Percentiles rank a stretch among this genome's conserved stretches.
phyloP scores from a whole-genome alignment of 1,284 basidiomycete genomes.

The Volvariella surrecta region DNA sequence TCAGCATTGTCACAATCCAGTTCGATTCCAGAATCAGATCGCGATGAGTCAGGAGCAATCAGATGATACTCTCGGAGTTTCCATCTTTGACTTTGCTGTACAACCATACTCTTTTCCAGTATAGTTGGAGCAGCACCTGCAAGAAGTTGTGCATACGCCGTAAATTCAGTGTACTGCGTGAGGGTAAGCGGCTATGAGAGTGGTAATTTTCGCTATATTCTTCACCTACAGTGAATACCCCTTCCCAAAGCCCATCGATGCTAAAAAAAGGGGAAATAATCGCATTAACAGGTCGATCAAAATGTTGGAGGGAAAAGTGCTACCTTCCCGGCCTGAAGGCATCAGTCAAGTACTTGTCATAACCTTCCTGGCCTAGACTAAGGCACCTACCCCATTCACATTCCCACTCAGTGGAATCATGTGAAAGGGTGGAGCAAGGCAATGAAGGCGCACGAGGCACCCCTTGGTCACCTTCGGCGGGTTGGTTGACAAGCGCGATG shows the following conservation, averaged over 20 bases:
- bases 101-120: slow-evolving; percentile 48
- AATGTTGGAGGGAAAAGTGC: neutral
- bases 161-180: slow-evolving; percentile 65
- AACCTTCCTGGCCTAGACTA: slow-evolving; percentile 25
- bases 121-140: slow-evolving; percentile 49
- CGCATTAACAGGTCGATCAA: slow-evolving; percentile 2
- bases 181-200: neutral
- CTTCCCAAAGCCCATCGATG: slow-evolving; percentile 70
- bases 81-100: slow-evolving; percentile 71
- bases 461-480: slow-evolving; percentile 23
- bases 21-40: slow-evolving; percentile 23
- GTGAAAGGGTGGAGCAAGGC: slow-evolving; percentile 18
- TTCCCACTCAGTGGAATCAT: slow-evolving; percentile 35
- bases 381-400: slow-evolving; percentile 53
- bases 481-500: slow-evolving; percentile 43
- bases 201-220: neutral
- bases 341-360: slow-evolving; percentile 25
- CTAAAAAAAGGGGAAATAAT: slow-evolving; percentile 21
- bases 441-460: slow-evolving; percentile 29
- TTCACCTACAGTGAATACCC: slow-evolving; percentile 54
- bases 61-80: slow-evolving; percentile 66
- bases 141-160: slow-evolving; percentile 54
- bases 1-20: slow-evolving; percentile 17
- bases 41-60: slow-evolving; percentile 19
- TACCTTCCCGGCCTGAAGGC: slow-evolving; percentile 50